These are phyloP conservation scores for Phytopythium sindhum DNA, from an alignment of 352 stramenopile genomes.

Conservation along the genomic window DNA sequence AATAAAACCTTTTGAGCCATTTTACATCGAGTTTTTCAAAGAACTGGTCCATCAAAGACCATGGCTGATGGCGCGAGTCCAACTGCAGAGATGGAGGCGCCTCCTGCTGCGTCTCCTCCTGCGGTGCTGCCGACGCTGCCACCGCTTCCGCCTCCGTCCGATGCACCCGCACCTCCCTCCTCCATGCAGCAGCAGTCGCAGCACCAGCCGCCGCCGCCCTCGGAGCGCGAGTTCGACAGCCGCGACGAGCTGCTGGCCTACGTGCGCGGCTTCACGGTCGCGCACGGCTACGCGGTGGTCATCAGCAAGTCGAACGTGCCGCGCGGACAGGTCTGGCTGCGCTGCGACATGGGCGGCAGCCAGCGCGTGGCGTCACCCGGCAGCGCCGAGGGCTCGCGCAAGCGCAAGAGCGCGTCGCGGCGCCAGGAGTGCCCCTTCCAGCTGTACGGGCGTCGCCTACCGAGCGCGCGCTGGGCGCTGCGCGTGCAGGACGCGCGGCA, in stretches of 20 bases:
- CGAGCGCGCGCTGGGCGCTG: slow-evolving; percentile 25
- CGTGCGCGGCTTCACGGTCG: slow-evolving; percentile 32
- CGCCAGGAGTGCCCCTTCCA: slow-evolving; percentile 40
- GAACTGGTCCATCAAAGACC: too few species aligned
- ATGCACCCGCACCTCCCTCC: too few species aligned
- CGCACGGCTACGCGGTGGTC: slow-evolving; percentile 38
- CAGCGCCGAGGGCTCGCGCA: slow-evolving; percentile 9
- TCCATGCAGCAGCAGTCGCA: too few species aligned
- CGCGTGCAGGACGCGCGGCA: slow-evolving; percentile 30
- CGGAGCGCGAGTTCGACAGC: slow-evolving; percentile 25
- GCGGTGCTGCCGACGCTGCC: too few species aligned
- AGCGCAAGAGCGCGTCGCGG: slow-evolving; percentile 29
- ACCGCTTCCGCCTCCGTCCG: too few species aligned
- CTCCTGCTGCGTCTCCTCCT: too few species aligned
- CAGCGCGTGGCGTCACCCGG: neutral
- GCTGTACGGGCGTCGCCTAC: slow-evolving; percentile 31
- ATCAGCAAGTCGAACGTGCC: slow-evolving; percentile 48
- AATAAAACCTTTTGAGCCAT: too few species aligned
- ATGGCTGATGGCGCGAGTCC: too few species aligned
- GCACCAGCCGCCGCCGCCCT: neutral
- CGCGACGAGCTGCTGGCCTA: slow-evolving; percentile 36
- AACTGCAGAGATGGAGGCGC: too few species aligned
- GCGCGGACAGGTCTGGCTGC: slow-evolving; percentile 41
- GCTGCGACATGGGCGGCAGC: slow-evolving; percentile 37
- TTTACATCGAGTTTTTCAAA: too few species aligned